Conservation (phyloP, 192 early-diverging fungal genomes). For the Nowakowskiella sp. region DNA sequence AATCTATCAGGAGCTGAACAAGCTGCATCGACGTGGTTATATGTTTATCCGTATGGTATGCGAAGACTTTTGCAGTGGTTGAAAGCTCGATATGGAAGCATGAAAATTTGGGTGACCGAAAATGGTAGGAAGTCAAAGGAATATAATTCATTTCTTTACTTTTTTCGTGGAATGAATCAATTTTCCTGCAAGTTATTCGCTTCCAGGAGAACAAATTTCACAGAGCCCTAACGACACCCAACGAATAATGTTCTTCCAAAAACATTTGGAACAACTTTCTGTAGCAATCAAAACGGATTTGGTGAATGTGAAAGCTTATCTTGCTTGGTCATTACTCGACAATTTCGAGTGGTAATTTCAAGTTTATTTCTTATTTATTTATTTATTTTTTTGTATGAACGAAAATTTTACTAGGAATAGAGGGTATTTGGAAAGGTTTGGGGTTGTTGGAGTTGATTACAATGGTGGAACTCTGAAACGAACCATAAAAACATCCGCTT, state of each 20-base stretch:
- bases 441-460: slow-evolving; percentile 5
- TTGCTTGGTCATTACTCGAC: slow-evolving; percentile 24
- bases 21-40: neutral
- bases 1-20: neutral
- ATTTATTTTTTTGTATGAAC: no score
- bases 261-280: neutral
- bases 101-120: slow-evolving; percentile 6
- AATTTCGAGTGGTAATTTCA: slow-evolving; percentile 20
- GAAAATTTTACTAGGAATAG: no score
- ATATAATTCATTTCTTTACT: neutral
- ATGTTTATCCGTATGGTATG: neutral
- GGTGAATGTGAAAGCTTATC: slow-evolving; percentile 11
- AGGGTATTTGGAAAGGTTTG: no score
- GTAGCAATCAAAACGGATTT: slow-evolving; percentile 13
- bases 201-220: neutral
- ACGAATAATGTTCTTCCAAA: slow-evolving; percentile 14
- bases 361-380: no score
- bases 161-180: neutral
- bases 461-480: neutral
- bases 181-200: neutral
- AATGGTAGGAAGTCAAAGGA: neutral
- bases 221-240: slow-evolving; percentile 12
- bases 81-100: neutral
- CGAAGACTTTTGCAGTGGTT: slow-evolving; percentile 1
- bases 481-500: no score